Conservation (phyloP, 441 rosid species). For the Adansonia madagascariensis region DNA sequence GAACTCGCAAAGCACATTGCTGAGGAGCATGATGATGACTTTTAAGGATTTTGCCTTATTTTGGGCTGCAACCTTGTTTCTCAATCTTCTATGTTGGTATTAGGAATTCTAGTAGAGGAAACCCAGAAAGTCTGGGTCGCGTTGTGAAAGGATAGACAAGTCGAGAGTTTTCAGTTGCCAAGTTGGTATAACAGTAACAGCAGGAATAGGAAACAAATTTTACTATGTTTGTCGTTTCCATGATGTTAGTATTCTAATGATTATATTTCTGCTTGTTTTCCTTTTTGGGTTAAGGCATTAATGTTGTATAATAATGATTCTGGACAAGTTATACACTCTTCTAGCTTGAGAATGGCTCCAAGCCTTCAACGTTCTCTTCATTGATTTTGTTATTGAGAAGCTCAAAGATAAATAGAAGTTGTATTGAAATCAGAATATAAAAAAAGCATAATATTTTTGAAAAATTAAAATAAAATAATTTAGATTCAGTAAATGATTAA, state of each 20-base stretch:
- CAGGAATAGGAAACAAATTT: no score
- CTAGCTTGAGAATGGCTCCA: conserved; percentile 1
- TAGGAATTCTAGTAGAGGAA: neutral
- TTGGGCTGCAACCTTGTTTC: neutral
- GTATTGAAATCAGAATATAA: neutral
- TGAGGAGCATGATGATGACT: conserved; percentile 67
- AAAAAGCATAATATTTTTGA: neutral
- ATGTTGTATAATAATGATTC: neutral
- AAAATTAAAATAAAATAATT: no score
- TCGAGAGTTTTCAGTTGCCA: no score
- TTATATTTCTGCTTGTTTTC: neutral
- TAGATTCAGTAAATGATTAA: no score
- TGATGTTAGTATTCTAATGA: no score
- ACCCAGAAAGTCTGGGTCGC: no score
- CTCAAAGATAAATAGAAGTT: neutral
- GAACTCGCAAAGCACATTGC: conserved; percentile 70
- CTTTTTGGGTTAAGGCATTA: neutral
- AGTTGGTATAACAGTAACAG: no score
- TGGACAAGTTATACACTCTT: neutral
- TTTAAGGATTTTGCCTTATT: conserved; percentile 27
- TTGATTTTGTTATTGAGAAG: neutral
- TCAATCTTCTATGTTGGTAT: neutral
- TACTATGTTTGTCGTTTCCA: no score
- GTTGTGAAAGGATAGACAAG: no score
- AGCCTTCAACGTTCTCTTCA: conserved; percentile 4